Percentiles rank a stretch among this genome's conserved stretches.
Evolutionary conservation across 257 asterid species (phyloP).

Genomic region (Primulina tabacum): DNA sequence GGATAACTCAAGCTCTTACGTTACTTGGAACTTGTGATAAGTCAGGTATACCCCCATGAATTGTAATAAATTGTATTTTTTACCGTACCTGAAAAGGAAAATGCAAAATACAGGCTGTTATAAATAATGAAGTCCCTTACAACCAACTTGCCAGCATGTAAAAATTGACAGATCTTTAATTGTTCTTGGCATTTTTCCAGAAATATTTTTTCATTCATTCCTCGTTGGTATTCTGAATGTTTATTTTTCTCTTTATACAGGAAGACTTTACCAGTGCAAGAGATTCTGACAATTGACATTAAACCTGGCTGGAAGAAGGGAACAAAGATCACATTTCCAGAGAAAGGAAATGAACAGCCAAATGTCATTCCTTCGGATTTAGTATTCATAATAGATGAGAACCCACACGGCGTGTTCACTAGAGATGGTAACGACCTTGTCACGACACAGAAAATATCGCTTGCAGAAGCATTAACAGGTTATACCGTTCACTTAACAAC

Average conservation of each 20-base stretch:
- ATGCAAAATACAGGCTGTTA: neutral
- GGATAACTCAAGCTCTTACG: neutral
- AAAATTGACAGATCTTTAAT: neutral
- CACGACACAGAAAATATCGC: conserved; percentile 48
- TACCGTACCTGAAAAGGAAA: neutral
- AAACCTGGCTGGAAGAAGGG: conserved; percentile 97
- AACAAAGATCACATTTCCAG: conserved; percentile 92
- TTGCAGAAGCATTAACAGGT: conserved; percentile 74
- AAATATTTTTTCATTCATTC: neutral
- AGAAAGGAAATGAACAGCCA: conserved; percentile 84
- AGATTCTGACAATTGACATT: conserved; percentile 63
- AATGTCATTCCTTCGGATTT: conserved; percentile 66
- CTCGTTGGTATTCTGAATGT: neutral
- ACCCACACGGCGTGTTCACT: conserved; percentile 64
- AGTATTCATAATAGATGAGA: conserved; percentile 77
- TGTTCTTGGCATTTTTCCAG: neutral
- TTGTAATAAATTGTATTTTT: too few species aligned
- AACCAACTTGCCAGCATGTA: neutral
- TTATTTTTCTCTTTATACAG: conserved; percentile 36
- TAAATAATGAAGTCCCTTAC: neutral
- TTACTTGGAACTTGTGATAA: neutral
- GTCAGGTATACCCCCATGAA: neutral
- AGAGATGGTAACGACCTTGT: conserved; percentile 81
- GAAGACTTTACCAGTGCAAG: conserved; percentile 68
- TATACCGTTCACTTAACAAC: conserved; percentile 60